These are phyloP conservation scores for Lotmaria passim DNA, from an alignment of 208 protist genomes.

Conservation along the genomic window DNA sequence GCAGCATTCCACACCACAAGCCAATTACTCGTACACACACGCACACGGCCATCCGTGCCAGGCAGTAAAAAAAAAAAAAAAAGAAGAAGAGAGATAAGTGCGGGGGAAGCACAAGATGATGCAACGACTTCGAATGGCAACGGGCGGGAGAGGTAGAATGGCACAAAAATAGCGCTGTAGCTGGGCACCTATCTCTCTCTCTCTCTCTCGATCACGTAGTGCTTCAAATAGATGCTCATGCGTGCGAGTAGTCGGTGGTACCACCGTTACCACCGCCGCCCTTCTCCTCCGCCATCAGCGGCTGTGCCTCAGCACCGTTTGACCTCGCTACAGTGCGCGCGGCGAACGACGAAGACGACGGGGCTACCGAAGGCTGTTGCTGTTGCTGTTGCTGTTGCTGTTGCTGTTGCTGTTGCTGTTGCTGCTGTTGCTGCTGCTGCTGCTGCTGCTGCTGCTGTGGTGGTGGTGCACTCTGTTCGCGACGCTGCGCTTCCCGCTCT, in stretches of 20 bases:
- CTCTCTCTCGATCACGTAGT: too few species aligned
- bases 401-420: constrained; percentile 6
- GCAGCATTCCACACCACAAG: too few species aligned
- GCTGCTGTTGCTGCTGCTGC: constrained; percentile 10
- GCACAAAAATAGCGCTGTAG: too few species aligned
- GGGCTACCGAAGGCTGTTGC: not conserved
- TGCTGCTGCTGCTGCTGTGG: not conserved
- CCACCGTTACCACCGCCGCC: not conserved
- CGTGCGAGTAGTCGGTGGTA: not conserved
- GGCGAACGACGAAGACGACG: not conserved
- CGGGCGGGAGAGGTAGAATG: too few species aligned
- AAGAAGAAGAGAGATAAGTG: too few species aligned
- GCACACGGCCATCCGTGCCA: too few species aligned
- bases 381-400: not conserved
- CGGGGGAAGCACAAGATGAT: too few species aligned
- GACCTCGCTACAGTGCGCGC: not conserved
- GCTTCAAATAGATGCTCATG: not conserved
- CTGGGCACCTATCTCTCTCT: too few species aligned
- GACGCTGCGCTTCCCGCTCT: constrained; percentile 19
- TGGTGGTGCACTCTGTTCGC: constrained; percentile 2
- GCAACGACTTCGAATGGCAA: too few species aligned
- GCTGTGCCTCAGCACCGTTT: too few species aligned
- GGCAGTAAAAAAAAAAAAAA: too few species aligned
- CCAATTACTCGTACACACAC: too few species aligned
- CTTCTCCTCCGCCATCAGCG: not conserved